phyloP scores from a whole-genome alignment of 495 filamentous ascomycete species.

The Gamarada debralockiae region DNA sequence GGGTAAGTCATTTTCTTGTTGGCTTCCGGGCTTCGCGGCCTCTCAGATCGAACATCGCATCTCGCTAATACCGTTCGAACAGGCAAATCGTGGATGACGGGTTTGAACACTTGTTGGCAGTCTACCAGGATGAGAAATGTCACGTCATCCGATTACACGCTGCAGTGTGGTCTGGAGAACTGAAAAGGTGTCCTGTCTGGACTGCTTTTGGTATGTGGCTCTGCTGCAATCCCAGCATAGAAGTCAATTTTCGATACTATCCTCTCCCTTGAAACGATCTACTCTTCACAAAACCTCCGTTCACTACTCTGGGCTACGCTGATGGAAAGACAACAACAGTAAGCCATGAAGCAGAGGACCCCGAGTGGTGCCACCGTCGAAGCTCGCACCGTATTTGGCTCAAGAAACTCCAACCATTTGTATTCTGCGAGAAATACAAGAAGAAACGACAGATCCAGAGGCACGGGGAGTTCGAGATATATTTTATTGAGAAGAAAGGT shows the following conservation, averaged over 20 bases:
- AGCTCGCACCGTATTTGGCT: constrained; percentile 53
- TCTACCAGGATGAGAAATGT: constrained; percentile 64
- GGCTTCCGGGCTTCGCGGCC: neutral
- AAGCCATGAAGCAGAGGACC: constrained; percentile 52
- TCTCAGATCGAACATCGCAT: constrained; percentile 13
- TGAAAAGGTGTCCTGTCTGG: constrained; percentile 61
- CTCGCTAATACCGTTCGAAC: neutral
- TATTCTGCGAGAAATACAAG: constrained; percentile 59
- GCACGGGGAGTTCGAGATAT: constrained; percentile 22
- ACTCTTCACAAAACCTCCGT: neutral
- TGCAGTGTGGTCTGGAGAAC: constrained; percentile 44
- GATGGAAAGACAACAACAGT: constrained; percentile 32
- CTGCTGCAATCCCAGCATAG: no score
- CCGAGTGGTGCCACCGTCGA: constrained; percentile 51
- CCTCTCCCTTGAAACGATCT: neutral
- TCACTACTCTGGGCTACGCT: neutral
- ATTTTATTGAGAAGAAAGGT: constrained; percentile 20
- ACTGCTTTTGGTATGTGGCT: constrained; percentile 58
- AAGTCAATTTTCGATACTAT: neutral
- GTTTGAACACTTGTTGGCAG: constrained; percentile 65
- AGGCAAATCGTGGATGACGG: constrained; percentile 71
- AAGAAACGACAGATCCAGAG: constrained; percentile 19
- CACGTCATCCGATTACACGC: constrained; percentile 54
- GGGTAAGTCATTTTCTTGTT: constrained; percentile 46
- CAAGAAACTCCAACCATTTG: constrained; percentile 54